Percentiles rank a stretch among this genome's conserved stretches.
phyloP scores from a whole-genome alignment of 129 eudicot genomes.

The Pittosporum tobira region DNA sequence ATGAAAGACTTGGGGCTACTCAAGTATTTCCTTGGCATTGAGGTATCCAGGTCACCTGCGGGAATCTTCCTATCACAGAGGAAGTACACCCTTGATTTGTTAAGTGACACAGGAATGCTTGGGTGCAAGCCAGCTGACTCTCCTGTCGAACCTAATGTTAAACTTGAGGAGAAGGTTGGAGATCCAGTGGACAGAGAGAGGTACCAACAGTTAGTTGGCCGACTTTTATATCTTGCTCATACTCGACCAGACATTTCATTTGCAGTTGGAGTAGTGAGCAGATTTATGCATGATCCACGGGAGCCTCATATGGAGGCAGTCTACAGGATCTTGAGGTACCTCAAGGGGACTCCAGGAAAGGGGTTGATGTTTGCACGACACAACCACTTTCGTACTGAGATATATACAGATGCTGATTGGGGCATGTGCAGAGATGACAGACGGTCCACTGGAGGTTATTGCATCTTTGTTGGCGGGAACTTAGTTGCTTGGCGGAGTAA shows the following conservation, averaged over 20 bases:
- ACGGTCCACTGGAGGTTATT: background rate
- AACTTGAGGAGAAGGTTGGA: background rate
- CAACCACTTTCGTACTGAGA: background rate
- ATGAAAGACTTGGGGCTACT: background rate
- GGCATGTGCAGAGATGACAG: background rate
- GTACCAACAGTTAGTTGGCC: too few relatives aligned
- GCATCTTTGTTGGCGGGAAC: background rate
- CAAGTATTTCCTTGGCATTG: background rate
- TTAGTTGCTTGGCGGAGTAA: slow-evolving; percentile 1
- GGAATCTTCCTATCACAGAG: background rate
- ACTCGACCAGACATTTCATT: background rate
- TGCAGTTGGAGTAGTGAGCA: background rate
- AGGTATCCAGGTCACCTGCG: background rate
- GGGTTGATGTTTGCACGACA: background rate
- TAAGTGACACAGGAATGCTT: background rate
- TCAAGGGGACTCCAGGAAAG: slow-evolving; percentile 3
- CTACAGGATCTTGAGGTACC: background rate
- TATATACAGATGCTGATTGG: background rate
- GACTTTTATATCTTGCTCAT: background rate
- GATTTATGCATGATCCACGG: background rate
- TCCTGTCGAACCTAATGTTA: background rate
- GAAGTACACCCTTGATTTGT: too few relatives aligned
- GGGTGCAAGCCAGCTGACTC: background rate
- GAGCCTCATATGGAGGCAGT: background rate
- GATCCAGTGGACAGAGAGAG: background rate